Percentiles rank a stretch among this genome's conserved stretches.
Conservation (phyloP, 306 rosid genomes). For the Sicyos edulis region DNA sequence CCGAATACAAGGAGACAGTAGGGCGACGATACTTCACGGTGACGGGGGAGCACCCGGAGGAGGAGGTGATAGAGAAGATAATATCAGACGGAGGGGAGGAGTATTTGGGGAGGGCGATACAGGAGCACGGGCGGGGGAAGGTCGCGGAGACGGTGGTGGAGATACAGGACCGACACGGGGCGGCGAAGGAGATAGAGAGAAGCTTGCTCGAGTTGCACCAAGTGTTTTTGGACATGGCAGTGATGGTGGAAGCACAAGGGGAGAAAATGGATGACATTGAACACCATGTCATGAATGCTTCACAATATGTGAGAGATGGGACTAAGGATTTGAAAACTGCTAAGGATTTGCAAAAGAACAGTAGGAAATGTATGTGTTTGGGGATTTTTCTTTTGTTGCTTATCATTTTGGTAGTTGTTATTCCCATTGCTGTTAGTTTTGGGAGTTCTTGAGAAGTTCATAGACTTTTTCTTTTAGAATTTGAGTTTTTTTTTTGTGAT, state of each 20-base stretch:
- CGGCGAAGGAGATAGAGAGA: constrained; percentile 73
- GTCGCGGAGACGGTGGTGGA: constrained; percentile 81
- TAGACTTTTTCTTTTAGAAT: background rate
- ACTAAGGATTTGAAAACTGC: constrained; percentile 52
- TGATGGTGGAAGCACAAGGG: constrained; percentile 90
- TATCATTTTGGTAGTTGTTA: constrained; percentile 47
- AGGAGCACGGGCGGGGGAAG: constrained; percentile 72
- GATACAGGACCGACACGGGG: constrained; percentile 69
- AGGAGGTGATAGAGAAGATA: constrained; percentile 76
- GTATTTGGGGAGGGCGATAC: constrained; percentile 46
- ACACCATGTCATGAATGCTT: constrained; percentile 69
- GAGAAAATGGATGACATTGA: constrained; percentile 89
- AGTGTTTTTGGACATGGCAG: constrained; percentile 86
- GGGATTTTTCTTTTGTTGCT: constrained; percentile 51
- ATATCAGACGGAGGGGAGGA: constrained; percentile 59
- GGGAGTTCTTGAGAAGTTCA: constrained; percentile 30
- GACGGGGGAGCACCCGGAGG: constrained; percentile 67
- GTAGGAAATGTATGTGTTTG: constrained; percentile 69
- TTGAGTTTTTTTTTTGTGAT: too few relatives aligned
- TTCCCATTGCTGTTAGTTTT: constrained; percentile 28
- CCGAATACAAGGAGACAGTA: constrained; percentile 69
- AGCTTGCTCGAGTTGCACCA: constrained; percentile 77
- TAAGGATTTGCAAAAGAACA: constrained; percentile 42
- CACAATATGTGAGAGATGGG: constrained; percentile 68
- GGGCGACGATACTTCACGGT: constrained; percentile 71